These are phyloP conservation scores for Pestalotiopsis sp. DNA, from an alignment of 2,329 filamentous ascomycete species.

Conservation along the genomic window DNA sequence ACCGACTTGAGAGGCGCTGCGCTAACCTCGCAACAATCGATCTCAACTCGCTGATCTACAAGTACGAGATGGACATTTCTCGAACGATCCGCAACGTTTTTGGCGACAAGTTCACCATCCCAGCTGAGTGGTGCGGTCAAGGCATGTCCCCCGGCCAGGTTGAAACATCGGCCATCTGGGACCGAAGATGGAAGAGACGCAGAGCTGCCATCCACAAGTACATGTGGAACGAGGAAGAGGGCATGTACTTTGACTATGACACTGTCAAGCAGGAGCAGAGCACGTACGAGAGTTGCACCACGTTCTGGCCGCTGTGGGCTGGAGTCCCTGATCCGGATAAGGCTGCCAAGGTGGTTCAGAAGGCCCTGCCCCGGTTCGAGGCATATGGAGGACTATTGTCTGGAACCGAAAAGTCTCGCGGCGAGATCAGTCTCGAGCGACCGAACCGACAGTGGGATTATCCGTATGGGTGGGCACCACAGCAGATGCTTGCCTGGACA, in stretches of 20 bases:
- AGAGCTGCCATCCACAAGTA: conserved; percentile 89
- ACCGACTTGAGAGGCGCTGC: conserved; percentile 85
- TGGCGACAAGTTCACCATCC: conserved; percentile 79
- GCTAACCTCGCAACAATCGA: conserved; percentile 92
- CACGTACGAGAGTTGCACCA: conserved; percentile 88
- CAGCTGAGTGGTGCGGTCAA: conserved; percentile 76
- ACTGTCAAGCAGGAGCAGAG: conserved; percentile 79
- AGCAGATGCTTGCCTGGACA: conserved; percentile 98
- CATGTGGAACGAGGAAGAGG: conserved; percentile 87
- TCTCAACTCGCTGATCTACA: conserved; percentile 92
- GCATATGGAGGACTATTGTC: conserved; percentile 85
- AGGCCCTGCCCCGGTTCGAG: conserved; percentile 86
- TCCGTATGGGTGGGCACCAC: conserved; percentile 96
- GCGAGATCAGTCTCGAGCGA: conserved; percentile 74
- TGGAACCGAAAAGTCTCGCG: conserved; percentile 87
- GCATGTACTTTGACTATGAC: conserved; percentile 98
- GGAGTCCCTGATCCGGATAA: conserved; percentile 84
- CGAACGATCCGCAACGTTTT: conserved; percentile 84
- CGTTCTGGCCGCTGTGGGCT: conserved; percentile 97
- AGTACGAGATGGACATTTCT: conserved; percentile 94
- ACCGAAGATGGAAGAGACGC: conserved; percentile 81
- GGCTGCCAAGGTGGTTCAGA: conserved; percentile 79
- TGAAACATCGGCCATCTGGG: conserved; percentile 87
- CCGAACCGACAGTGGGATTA: conserved; percentile 99
- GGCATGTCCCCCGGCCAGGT: conserved; percentile 68